phyloP scores from a whole-genome alignment of 2,329 filamentous ascomycete genomes.

The Ceratocystiopsis brevicomis region DNA sequence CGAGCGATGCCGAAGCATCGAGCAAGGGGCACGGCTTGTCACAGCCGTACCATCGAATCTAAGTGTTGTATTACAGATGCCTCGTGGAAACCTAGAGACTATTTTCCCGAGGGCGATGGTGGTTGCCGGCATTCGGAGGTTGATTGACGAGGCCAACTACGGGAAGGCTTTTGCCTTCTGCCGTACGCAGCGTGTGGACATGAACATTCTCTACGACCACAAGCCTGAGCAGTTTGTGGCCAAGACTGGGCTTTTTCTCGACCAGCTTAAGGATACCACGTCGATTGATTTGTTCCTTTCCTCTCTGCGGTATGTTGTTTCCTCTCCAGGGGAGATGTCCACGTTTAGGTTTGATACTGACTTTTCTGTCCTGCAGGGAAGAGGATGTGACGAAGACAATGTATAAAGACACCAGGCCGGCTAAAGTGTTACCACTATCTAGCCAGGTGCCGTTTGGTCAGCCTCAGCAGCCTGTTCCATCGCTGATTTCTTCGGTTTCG shows the following conservation, averaged over 20 bases:
- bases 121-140: conserved; percentile 66
- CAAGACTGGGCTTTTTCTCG: conserved; percentile 57
- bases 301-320: conserved; percentile 44
- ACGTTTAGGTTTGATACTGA: too few species aligned
- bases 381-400: conserved; percentile 89
- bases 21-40: conserved; percentile 71
- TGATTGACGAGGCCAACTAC: conserved; percentile 68
- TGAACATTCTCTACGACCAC: conserved; percentile 94
- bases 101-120: conserved; percentile 88
- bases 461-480: neutral
- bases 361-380: conserved; percentile 29
- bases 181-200: conserved; percentile 82
- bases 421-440: neutral
- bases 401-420: conserved; percentile 67
- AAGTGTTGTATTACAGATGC: conserved; percentile 81
- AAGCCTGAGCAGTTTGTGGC: conserved; percentile 69
- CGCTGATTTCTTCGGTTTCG: conserved; percentile 3
- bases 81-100: conserved; percentile 84
- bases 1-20: conserved; percentile 79
- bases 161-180: conserved; percentile 70
- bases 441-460: neutral
- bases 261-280: conserved; percentile 64
- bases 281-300: conserved; percentile 86
- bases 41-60: conserved; percentile 80
- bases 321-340: too few species aligned